Percentiles rank a stretch among this genome's conserved stretches.
Evolutionary conservation across 352 stramenopile species (phyloP).

Genomic region (Phytopythium oedochilum): DNA sequence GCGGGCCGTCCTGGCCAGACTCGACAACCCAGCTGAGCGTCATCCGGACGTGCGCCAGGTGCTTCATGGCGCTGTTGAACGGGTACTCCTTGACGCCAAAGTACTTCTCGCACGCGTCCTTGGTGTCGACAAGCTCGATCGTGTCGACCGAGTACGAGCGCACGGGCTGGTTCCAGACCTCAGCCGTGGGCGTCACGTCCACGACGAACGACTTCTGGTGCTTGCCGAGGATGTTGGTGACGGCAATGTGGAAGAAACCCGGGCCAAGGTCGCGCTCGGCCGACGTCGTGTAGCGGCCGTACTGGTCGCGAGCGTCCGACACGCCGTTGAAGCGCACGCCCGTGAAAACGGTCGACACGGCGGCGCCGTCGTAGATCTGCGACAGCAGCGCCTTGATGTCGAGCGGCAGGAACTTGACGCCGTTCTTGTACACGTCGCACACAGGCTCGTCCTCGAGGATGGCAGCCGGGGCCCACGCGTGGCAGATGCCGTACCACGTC

Average conservation of each 20-base stretch:
- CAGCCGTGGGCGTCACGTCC: constrained; percentile 22
- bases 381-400: constrained; percentile 47
- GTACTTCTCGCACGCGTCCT: constrained; percentile 20
- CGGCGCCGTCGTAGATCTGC: constrained; percentile 30
- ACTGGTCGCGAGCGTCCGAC: constrained; percentile 19
- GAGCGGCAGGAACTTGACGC: constrained; percentile 33
- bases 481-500: constrained; percentile 41
- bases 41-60: constrained; percentile 38
- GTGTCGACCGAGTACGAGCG: constrained; percentile 30
- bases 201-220: constrained; percentile 41
- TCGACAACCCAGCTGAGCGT: constrained; percentile 46
- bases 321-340: constrained; percentile 33
- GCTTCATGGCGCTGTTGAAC: constrained; percentile 35
- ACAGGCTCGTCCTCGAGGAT: constrained; percentile 32
- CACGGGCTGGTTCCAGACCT: constrained; percentile 63
- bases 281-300: constrained; percentile 34
- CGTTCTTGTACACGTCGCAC: constrained; percentile 32
- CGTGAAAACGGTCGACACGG: constrained; percentile 30
- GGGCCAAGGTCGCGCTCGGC: constrained; percentile 40
- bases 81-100: constrained; percentile 31
- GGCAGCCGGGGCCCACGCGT: constrained; percentile 35
- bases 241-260: constrained; percentile 44
- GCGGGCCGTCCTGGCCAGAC: constrained; percentile 27
- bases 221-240: constrained; percentile 42
- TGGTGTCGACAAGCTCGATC: constrained; percentile 22